Conservation (phyloP, 83 land plant species). For the Diphasiastrum complanatum region DNA sequence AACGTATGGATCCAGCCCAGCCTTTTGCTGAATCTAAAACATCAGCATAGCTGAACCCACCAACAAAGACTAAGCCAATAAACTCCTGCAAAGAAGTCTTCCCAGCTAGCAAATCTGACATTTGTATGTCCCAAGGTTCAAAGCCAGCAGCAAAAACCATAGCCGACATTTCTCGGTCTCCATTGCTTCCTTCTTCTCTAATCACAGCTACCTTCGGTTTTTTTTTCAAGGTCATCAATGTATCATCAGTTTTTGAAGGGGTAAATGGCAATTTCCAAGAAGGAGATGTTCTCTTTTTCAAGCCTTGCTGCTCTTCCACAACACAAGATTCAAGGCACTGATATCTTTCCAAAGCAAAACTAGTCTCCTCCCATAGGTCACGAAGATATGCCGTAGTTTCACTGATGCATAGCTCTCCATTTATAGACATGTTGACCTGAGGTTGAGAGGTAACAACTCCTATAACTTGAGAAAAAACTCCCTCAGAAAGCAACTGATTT, state of each 20-base stretch:
- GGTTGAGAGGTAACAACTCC: conserved; percentile 58
- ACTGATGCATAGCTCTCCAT: conserved; percentile 45
- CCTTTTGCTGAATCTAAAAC: conserved; percentile 97
- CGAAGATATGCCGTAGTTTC: conserved; percentile 53
- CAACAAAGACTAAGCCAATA: conserved; percentile 81
- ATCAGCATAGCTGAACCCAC: conserved; percentile 97
- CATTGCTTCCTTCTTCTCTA: conserved; percentile 98
- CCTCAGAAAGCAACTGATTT: conserved; percentile 35
- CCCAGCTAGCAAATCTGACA: conserved; percentile 77
- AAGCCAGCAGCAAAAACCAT: conserved; percentile 85
- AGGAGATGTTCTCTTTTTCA: conserved; percentile 61
- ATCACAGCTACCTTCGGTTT: conserved; percentile 87
- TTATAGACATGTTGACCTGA: conserved; percentile 42
- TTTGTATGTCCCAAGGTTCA: conserved; percentile 90
- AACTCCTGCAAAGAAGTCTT: conserved; percentile 44
- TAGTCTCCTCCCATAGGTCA: conserved; percentile 90
- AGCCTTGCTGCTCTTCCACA: conserved; percentile 59
- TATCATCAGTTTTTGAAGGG: conserved; percentile 50
- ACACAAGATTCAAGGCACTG: conserved; percentile 80
- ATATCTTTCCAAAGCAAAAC: conserved; percentile 67
- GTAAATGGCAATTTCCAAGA: conserved; percentile 70
- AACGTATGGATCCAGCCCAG: conserved; percentile 87
- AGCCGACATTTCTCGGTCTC: conserved; percentile 95
- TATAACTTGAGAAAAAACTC: conserved; percentile 50
- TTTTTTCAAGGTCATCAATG: conserved; percentile 25